Evolutionary conservation across 805 yeast genomes (phyloP), one percentile per base, ranked within the genome.

Genomic region (Candida hungchunana): DNA sequence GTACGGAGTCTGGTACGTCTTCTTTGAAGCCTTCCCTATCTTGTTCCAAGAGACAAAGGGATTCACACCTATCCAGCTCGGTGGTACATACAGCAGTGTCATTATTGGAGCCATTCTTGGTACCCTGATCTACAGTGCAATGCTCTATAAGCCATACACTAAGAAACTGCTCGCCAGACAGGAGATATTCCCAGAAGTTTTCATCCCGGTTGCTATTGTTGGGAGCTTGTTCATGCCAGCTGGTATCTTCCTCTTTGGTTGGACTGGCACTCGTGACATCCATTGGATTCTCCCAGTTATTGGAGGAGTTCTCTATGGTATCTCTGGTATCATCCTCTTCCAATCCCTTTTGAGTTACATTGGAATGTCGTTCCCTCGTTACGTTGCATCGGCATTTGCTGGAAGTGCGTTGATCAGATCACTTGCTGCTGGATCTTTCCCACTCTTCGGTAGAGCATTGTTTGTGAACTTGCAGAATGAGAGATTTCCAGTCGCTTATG

Each of bases 381-480:
- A 64, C 43, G 77, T 82, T 9, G 84, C 84, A 4, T 72, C 81
- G 8, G 82, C 82, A 3, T 64, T 80, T 46, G 82, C 87, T 2
- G 84, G 77, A 10, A 81, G 79, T 55, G 74, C 86, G 0, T 67
- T 82, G 47, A 57, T 79, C 52, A 73, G 89, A 57, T 73, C 82
- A 2, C 64, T 67, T 0, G 74, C 77, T 47, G 89, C 82, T 33
- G 82, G 79, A 3, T 71, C 71, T 1, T 77, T 76, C 69, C 85
- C 85, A 21, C 62, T 83, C 33, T 83, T 83, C 55, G 85, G 85
- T 0, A 61, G 69, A 7, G 74, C 69, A 40, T 72, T 83, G 84
- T 82, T 81, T 56, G 51, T 60, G 19, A 70, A 69, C 38, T 66
- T 83, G 68, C 64, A 68, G 2, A 66, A 69, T 31, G 58, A 57